These are phyloP conservation scores for Claviceps humidiphila DNA, from an alignment of 2,329 filamentous ascomycete species.

Conservation along the genomic window DNA sequence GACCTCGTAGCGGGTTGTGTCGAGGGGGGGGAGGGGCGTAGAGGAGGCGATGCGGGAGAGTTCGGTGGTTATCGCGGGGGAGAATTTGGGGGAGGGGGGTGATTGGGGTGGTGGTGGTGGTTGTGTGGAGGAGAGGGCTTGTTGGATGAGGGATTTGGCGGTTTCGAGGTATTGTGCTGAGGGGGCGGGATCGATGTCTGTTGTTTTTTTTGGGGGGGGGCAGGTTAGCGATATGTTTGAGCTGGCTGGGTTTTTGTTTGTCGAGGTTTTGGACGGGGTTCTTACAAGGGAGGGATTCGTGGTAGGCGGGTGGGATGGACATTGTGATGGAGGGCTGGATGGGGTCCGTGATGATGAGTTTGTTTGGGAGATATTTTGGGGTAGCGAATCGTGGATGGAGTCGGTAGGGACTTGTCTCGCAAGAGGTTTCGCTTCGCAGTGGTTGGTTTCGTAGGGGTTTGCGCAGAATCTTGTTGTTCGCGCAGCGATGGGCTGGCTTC, in stretches of 20 bases:
- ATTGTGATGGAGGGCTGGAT: background rate
- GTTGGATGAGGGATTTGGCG: constrained; percentile 55
- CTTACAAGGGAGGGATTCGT: constrained; percentile 73
- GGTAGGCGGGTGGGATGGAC: constrained; percentile 31
- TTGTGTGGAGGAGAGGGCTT: constrained; percentile 33
- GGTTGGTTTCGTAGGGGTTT: too few species aligned
- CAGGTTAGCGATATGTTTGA: background rate
- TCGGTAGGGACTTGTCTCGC: too few species aligned
- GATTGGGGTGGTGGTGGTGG: background rate
- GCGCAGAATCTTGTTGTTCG: too few species aligned
- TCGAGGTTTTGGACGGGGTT: constrained; percentile 1
- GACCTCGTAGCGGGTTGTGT: constrained; percentile 72
- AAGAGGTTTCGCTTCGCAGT: too few species aligned
- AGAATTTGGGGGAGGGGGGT: background rate
- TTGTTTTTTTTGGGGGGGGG: background rate
- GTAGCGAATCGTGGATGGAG: too few species aligned
- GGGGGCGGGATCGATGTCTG: constrained; percentile 72
- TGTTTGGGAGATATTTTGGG: too few species aligned
- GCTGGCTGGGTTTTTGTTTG: background rate
- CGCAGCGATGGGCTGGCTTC: too few species aligned
- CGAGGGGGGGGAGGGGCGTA: constrained; percentile 40
- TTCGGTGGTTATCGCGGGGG: background rate
- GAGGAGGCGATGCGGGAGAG: constrained; percentile 38
- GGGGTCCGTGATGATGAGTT: too few species aligned
- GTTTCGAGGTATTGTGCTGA: constrained; percentile 47